Evolutionary conservation across 129 eudicot species (phyloP), one percentile per base, ranked within the genome.

Genomic region (Mikania micrantha): DNA sequence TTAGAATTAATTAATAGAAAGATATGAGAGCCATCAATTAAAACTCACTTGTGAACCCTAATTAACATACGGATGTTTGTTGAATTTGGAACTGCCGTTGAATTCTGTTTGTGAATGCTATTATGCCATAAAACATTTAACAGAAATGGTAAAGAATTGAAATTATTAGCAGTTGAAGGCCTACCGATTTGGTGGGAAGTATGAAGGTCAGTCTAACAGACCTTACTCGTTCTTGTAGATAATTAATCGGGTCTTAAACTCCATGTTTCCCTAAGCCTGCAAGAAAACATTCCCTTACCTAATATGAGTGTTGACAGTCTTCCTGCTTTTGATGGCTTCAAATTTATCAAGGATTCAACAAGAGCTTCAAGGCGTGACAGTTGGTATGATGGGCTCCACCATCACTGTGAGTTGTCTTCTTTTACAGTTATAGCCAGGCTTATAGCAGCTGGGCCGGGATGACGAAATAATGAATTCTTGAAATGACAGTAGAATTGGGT

Each of bases 121-220:
- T n/a, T 54, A 54, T 69, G 54, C 74, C 0, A 69, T 90, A 36
- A 86, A 78, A 54, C 87, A 92, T 48, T 78, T 78, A 19, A 80
- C 82, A 72, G 98, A 91, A 36, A 72, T 92, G 48, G 60, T 9
- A 77, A 69, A 67, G 98, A 96, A 9, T 71, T 92, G 56, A 92
- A 92, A 54, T 59, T 92, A 66, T 58, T 92, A 70, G 96, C 96
- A 3, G 87, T 92, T 9, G 95, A 81, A 19, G 98, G 96, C 10
- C 95, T 92, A 52, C 98, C 96, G 5, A 41, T 92, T 50, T 92
- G 91, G 91, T 92, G 98, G 96, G 12, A 78, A 84, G 22, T 92
- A 92, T n/a, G 78, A 92, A 38, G 98, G 98, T 73, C 91, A 0
- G 88, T 87, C 50, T 92, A 92, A n/a, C n/a, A n/a, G n/a, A n/a